Percentiles rank a stretch among this genome's conserved stretches.
Evolutionary conservation across 1,284 basidiomycete species (phyloP).

Genomic region (Sphagnurus paluster): DNA sequence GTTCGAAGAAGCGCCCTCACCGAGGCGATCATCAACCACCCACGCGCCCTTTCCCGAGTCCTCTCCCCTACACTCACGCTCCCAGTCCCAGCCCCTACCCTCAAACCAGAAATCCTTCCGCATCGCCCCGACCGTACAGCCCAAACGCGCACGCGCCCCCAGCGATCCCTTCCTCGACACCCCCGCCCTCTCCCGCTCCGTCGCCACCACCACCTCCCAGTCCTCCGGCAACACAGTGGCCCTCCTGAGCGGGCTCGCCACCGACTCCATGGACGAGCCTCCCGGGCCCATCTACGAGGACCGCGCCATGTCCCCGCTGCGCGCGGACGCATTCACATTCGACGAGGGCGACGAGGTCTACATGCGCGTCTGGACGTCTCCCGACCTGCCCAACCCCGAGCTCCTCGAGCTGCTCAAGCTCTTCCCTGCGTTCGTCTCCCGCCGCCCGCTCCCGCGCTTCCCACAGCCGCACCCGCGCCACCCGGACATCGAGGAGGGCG

Average conservation of each 20-base stretch:
- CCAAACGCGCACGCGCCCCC: constrained; percentile 67
- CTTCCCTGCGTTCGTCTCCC: constrained; percentile 70
- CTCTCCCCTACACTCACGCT: constrained; percentile 48
- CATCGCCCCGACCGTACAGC: constrained; percentile 41
- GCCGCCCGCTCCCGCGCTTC: constrained; percentile 66
- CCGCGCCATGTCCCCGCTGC: constrained; percentile 23
- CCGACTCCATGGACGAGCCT: constrained; percentile 40
- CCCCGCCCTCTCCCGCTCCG: constrained; percentile 52
- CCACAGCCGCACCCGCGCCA: constrained; percentile 35
- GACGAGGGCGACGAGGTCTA: constrained; percentile 52
- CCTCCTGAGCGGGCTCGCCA: constrained; percentile 24
- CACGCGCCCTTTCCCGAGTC: constrained; percentile 37
- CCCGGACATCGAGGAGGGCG: constrained; percentile 65
- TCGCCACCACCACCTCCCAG: constrained; percentile 50
- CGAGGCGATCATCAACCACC: constrained; percentile 38
- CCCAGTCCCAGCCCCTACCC: constrained; percentile 55
- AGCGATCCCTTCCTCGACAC: constrained; percentile 81
- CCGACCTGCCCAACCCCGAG: constrained; percentile 69
- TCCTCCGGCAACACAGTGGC: constrained; percentile 47
- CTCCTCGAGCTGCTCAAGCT: constrained; percentile 57
- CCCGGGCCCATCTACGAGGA: constrained; percentile 38
- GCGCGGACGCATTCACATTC: constrained; percentile 36
- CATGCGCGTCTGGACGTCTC: constrained; percentile 69
- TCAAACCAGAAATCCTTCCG: constrained; percentile 36
- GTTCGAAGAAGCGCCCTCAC: constrained; percentile 61